phyloP scores from a whole-genome alignment of 2,329 filamentous ascomycete genomes.

The Bipolaris cookei region DNA sequence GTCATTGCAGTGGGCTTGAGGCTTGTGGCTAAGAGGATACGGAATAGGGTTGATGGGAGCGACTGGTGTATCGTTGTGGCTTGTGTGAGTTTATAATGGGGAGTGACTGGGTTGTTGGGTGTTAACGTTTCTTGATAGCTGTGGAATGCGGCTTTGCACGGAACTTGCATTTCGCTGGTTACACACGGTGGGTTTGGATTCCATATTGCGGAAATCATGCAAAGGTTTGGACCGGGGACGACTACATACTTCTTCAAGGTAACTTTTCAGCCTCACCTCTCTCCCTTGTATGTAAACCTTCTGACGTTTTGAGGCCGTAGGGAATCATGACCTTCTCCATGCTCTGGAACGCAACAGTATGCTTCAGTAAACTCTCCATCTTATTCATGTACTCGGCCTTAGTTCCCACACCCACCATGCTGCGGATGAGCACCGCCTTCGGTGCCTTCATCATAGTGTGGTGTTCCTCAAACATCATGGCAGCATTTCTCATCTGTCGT shows the following conservation, averaged over 20 bases:
- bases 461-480: slow-evolving; percentile 21
- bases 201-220: slow-evolving; percentile 21
- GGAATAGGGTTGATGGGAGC: slow-evolving; percentile 17
- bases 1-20: slow-evolving; percentile 18
- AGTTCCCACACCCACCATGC: slow-evolving; percentile 22
- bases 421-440: slow-evolving; percentile 8
- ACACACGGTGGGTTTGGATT: slow-evolving; percentile 31
- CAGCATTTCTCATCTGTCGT: slow-evolving; percentile 25
- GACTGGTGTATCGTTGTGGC: slow-evolving; percentile 24
- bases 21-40: slow-evolving; percentile 15
- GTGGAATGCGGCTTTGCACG: slow-evolving; percentile 27
- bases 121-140: slow-evolving; percentile 10
- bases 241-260: slow-evolving; percentile 32
- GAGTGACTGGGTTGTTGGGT: no score
- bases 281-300: background rate
- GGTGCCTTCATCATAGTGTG: slow-evolving; percentile 22
- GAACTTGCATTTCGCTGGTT: slow-evolving; percentile 23
- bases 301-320: background rate
- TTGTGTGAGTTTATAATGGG: slow-evolving; percentile 4
- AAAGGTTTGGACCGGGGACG: slow-evolving; percentile 23
- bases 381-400: slow-evolving; percentile 28
- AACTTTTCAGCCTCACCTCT: background rate
- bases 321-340: slow-evolving; percentile 28
- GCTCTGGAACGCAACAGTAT: slow-evolving; percentile 30
- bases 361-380: slow-evolving; percentile 29